Evolutionary conservation across 805 yeast genomes (phyloP).

Genomic region (Saccharomycopsis javanensis): DNA sequence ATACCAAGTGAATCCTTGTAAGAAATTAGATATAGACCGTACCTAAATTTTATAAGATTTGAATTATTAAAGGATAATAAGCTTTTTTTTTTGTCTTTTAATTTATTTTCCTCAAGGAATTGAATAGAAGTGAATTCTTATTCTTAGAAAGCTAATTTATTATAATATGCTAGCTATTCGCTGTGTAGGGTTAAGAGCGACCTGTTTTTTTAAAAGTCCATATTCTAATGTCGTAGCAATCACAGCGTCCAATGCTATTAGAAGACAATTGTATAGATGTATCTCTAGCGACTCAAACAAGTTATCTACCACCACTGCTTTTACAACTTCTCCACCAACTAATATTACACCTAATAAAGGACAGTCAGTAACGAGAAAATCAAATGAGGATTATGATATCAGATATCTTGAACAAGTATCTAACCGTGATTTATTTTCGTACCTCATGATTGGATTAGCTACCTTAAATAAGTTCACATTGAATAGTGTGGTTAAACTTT

Average conservation of each 20-base stretch:
- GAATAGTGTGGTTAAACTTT: conserved; percentile 49
- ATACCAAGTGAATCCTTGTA: not conserved
- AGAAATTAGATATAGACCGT: not conserved
- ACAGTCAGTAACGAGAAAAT: not conserved
- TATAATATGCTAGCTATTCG: not conserved
- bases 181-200: not conserved
- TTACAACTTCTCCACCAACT: not conserved
- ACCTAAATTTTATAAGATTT: not conserved
- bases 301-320: not conserved
- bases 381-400: not conserved
- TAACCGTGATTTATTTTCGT: conserved; percentile 48
- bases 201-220: not conserved
- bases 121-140: too few species aligned
- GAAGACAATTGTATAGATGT: not conserved
- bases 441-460: conserved; percentile 58
- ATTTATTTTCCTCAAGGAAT: too few species aligned
- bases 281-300: not conserved
- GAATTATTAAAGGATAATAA: too few species aligned
- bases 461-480: conserved; percentile 57
- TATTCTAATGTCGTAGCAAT: not conserved
- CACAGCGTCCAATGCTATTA: not conserved
- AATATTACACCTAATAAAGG: not conserved
- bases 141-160: too few species aligned
- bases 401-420: conserved; percentile 44
- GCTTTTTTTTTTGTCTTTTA: too few species aligned